Evolutionary conservation across 768 basidiomycete genomes (phyloP), one percentile per base, ranked within the genome.

Genomic region (Daedalea quercina): DNA sequence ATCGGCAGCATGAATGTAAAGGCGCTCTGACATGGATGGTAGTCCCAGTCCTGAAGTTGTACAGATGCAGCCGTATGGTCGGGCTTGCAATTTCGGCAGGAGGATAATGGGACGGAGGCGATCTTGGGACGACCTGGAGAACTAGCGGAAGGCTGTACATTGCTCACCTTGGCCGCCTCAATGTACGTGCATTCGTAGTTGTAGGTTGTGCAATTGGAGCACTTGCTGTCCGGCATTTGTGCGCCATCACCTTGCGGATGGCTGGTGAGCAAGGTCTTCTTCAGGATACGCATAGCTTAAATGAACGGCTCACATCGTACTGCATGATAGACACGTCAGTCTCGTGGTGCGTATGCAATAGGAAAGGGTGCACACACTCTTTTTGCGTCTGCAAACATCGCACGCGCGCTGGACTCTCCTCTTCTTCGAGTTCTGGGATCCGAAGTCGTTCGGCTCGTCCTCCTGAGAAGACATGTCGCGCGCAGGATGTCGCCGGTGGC

Each of bases 311-410:
- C 69, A 83, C 85, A 88, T 68, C 85, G 76, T 66, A 88, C 85
- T 84, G 55, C 13, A 19, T 23, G 24, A 47, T 54, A 23, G 58
- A 37, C 22, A 59, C 48, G 48, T 54, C 28, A 40, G 42, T 54
- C 48, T 52, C 49, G 48, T 24, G 44, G 57, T 56, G 9, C 43
- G n/a, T 9, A 44, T 35, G 13, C 46, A 37, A 20, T n/a, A n/a
- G n/a, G 43, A 19, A 47, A 43, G 51, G 23, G 20, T 11, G 15
- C 26, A 68, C 79, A 56, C 53, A 85, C 88, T 83, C 71, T 94
- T 94, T 75, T 91, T 92, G 53, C 87, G 74, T 34, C 90, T 74
- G 63, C 90, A 93, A 0, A 83, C 77, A 62, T 92, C 90, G 63
- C 90, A 93, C 7, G 89, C 89, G 25, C 89, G 70, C 67, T 88